phyloP scores from a whole-genome alignment of 306 rosid genomes.

The Trichosanthes cucumerina region DNA sequence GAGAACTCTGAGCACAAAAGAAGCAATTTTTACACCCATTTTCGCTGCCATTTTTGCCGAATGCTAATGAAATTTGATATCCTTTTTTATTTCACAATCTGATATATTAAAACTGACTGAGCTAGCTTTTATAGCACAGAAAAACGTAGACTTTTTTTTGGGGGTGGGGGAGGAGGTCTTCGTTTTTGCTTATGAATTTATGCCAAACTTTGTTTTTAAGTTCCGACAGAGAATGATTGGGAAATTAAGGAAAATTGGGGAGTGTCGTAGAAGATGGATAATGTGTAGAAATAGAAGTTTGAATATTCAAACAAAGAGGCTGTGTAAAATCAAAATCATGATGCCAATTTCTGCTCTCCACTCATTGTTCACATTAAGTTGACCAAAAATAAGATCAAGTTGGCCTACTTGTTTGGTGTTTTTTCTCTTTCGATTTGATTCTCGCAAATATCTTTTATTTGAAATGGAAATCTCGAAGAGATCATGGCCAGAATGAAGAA shows the following conservation, averaged over 20 bases:
- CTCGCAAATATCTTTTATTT: too few relatives aligned
- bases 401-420: not conserved
- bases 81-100: not conserved
- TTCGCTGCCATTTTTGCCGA: slow-evolving; percentile 2
- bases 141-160: not conserved
- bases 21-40: not conserved
- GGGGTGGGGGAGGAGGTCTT: too few relatives aligned
- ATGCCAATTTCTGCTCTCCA: not conserved
- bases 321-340: not conserved
- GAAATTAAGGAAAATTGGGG: not conserved
- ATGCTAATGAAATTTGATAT: not conserved
- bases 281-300: not conserved
- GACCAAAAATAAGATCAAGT: not conserved
- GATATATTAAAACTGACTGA: not conserved
- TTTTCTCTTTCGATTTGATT: too few relatives aligned
- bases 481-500: too few relatives aligned
- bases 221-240: not conserved
- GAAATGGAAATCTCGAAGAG: too few relatives aligned
- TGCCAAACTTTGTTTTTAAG: not conserved
- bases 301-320: not conserved
- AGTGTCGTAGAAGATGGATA: not conserved
- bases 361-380: not conserved
- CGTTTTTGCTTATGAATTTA: not conserved
- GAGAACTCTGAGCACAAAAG: slow-evolving; percentile 13
- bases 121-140: not conserved